phyloP scores from a whole-genome alignment of 441 rosid species.

The Populus hybrid region DNA sequence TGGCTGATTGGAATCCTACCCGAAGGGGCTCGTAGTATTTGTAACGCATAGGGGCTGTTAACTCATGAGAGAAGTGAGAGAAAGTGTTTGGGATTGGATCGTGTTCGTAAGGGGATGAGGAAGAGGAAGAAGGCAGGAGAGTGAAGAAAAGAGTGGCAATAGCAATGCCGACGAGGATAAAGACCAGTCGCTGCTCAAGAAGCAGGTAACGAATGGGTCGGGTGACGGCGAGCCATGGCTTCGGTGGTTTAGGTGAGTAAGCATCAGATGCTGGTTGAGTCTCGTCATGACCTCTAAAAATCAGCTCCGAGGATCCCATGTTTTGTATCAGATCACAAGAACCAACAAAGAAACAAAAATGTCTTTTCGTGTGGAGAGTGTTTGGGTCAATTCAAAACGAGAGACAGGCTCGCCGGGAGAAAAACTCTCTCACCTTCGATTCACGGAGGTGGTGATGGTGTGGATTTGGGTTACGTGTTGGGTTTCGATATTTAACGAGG shows the following conservation, averaged over 20 bases:
- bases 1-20: conserved; percentile 30
- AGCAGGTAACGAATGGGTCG: conserved; percentile 73
- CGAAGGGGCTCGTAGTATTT: not conserved
- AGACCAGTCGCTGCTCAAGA: conserved; percentile 78
- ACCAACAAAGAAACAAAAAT: not conserved
- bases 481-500: conserved; percentile 19
- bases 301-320: conserved; percentile 76
- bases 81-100: conserved; percentile 30
- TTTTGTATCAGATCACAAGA: not conserved
- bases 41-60: conserved; percentile 8
- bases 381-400: not conserved
- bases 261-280: conserved; percentile 50
- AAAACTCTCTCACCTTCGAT: not conserved
- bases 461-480: conserved; percentile 9
- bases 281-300: conserved; percentile 85
- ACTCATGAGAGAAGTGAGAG: conserved; percentile 25
- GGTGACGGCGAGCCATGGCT: conserved; percentile 64
- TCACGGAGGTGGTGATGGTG: not conserved
- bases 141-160: conserved; percentile 68
- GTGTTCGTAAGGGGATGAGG: conserved; percentile 3
- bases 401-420: not conserved
- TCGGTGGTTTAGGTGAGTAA: conserved; percentile 80
- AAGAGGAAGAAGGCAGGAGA: conserved; percentile 37
- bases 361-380: not conserved
- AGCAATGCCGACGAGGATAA: conserved; percentile 76